Evolutionary conservation across 1,139 yeast species (phyloP).

Genomic region (Kodamaea sp.): DNA sequence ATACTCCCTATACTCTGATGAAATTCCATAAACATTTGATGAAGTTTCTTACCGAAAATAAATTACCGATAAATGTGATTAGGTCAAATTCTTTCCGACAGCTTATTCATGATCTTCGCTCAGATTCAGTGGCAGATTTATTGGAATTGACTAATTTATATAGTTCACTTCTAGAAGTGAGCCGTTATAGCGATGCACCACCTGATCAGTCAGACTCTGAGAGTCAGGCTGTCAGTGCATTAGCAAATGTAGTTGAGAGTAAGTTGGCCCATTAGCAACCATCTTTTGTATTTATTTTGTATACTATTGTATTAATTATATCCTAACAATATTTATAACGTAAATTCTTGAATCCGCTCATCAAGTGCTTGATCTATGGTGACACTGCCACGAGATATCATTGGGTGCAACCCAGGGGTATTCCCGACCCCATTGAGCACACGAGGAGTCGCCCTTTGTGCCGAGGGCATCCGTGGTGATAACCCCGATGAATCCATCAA

Average conservation of each 20-base stretch:
- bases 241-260: constrained; percentile 16
- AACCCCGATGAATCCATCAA: neutral
- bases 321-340: constrained; percentile 17
- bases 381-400: constrained; percentile 11
- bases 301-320: constrained; percentile 1
- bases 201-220: constrained; percentile 4
- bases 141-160: constrained; percentile 46
- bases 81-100: constrained; percentile 53
- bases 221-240: constrained; percentile 16
- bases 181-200: constrained; percentile 15
- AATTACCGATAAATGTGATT: constrained; percentile 45
- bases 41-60: constrained; percentile 50
- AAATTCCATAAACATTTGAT: constrained; percentile 52
- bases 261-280: constrained; percentile 3
- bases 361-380: constrained; percentile 31
- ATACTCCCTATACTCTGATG: constrained; percentile 40
- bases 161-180: constrained; percentile 45
- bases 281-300: neutral
- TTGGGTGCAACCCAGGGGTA: constrained; percentile 31
- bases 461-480: constrained; percentile 12
- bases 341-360: constrained; percentile 35
- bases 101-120: constrained; percentile 46
- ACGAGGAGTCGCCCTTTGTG: constrained; percentile 31
- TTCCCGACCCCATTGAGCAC: constrained; percentile 45
- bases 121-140: constrained; percentile 46